Evolutionary conservation across 192 early-diverging fungal genomes (phyloP), one percentile per base, ranked within the genome.

Genomic region (Coemansia sp.): DNA sequence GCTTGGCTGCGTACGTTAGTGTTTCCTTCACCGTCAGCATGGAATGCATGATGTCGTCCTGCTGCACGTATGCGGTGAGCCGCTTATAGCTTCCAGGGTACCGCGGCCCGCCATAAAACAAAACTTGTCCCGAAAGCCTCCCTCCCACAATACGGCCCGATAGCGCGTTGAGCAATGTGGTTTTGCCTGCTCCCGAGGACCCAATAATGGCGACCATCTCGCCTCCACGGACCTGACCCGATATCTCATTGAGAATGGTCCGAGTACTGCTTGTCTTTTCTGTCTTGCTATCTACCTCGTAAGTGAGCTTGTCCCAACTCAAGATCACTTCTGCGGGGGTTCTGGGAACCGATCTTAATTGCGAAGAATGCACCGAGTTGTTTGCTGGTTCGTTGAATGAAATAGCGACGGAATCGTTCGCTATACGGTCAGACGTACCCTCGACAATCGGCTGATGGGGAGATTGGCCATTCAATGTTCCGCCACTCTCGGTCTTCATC

Each of bases 131-230:
- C 0, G 81, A 68, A 12, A 84, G 56, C n/a, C 57, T 38, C 26
- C 84, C 84, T 10, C 73, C 81, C 39, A 79, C 76, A n/a, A 81
- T 71, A 21, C 87, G 88, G 0, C 84, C 85, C 7, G 87, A 87
- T n/a, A 92, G 66, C n/a, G 89, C 79, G 66, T 92, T 89, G 11
- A 97, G 69, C 20, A 94, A 58, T 5, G 88, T 92, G 9, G 91
- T 87, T 74, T 94, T 96, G 16, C 93, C 95, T 6, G 93, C 90
- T 10, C 94, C 94, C 26, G 86, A 88, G 0, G 91, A 91, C 5
- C 94, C 96, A 82, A 96, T 96, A 12, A 98, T 89, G 1, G 90
- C 92, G 43, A 90, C 77, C 39, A 88, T 77, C 31, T 88, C 82
- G 28, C 88, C 89, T 6, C 88, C 74, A 15, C 71, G 68, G 21